Conservation (phyloP, 2,329 filamentous ascomycete species). For the Stagonosporopsis chrysanthemi region DNA sequence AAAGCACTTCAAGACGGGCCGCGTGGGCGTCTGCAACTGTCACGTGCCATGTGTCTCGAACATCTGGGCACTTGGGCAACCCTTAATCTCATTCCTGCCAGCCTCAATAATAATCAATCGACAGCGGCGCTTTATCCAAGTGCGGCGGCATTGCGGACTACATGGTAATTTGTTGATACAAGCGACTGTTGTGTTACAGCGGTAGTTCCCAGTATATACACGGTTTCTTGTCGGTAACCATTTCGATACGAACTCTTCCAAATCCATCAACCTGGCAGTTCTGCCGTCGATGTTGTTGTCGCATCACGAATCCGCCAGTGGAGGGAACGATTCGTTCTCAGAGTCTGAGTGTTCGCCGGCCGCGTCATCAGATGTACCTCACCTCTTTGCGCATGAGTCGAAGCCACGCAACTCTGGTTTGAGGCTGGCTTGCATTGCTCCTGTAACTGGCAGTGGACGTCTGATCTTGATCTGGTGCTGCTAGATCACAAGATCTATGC, state of each 20-base stretch:
- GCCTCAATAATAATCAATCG: constrained; percentile 11
- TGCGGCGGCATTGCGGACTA: constrained; percentile 22
- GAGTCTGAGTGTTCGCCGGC: not conserved
- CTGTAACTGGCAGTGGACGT: constrained; percentile 2
- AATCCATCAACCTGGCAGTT: not conserved
- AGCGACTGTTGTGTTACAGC: constrained; percentile 3
- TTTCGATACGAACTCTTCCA: constrained; percentile 2
- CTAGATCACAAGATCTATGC: not conserved
- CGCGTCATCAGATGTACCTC: constrained; percentile 1
- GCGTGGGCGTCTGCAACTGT: constrained; percentile 11
- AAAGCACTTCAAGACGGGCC: constrained; percentile 12
- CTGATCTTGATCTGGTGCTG: not conserved
- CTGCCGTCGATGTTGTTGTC: not conserved
- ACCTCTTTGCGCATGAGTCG: constrained; percentile 1
- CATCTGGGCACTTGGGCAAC: constrained; percentile 12
- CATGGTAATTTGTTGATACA: constrained; percentile 11
- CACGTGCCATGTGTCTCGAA: constrained; percentile 11
- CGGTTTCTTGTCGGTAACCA: constrained; percentile 13
- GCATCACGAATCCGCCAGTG: not conserved
- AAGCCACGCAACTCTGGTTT: constrained; percentile 5
- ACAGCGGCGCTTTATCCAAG: constrained; percentile 16
- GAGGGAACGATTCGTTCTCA: constrained; percentile 1
- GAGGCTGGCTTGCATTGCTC: constrained; percentile 4
- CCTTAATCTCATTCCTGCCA: constrained; percentile 17
- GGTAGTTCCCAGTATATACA: not conserved